Evolutionary conservation across 1,139 yeast species (phyloP), one percentile per base, ranked within the genome.

Genomic region (Hyphopichia pseudoburtonii): DNA sequence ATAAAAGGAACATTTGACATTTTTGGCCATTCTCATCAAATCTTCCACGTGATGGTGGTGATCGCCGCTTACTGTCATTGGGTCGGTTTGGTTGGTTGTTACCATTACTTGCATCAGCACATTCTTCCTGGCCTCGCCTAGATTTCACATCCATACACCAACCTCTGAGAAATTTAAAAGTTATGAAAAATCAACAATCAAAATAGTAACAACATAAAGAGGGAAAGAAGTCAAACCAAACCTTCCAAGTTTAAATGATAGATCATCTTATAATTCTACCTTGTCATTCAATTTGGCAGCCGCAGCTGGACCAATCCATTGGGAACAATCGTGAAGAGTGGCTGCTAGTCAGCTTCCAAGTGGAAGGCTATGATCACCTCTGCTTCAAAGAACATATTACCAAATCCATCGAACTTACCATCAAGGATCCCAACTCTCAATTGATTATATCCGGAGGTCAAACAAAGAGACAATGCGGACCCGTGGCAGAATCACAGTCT

Each of bases 11-110:
- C 41, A 19, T 85, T 76, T 55, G 96, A 89, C 51, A 56, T 80
- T 11, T 72, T 79, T 64, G 96, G 96, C 1, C 86, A 86, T 47
- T 85, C 95, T 3, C 97, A 89, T 57, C 97, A 90, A 56, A 76
- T 89, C 17, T 89, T 89, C 57, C 97, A 89, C 57, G 62, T 86
- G 3, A 62, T 86, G 52, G 96, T 90, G 3, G 92, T 89, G 0
- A 49, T 81, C 6, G 96, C 96, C 3, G 95, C 95, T 0, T 67
- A 65, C 41, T 82, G 85, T 43, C 97, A 89, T 60, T 79, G 85
- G 62, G 66, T 53, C 38, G 95, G 84, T 0, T 63, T 88, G 27
- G 53, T 78, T n/a, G 71, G 70, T 9, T 73, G 89, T 31, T 86
- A 83, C 51, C 62, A 66, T 37, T 64, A 72, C 46, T 69, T 77